phyloP scores from a whole-genome alignment of 2,329 filamentous ascomycete species.

The Penicillium sp. region DNA sequence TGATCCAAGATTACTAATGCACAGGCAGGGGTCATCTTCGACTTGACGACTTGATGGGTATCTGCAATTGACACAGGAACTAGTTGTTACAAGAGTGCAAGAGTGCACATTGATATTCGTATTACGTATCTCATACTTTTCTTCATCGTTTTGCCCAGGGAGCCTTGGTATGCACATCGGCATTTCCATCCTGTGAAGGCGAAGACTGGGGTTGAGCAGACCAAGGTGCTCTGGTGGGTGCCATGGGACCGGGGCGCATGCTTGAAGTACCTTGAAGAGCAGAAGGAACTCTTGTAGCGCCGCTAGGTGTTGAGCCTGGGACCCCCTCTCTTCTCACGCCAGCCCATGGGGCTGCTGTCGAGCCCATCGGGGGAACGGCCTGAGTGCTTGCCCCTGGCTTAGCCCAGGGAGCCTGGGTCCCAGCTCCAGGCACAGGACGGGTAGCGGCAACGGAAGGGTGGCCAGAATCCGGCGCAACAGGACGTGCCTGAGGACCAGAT shows the following conservation, averaged over 20 bases:
- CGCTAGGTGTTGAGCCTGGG: not conserved
- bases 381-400: constrained; percentile 16
- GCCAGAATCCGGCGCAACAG: constrained; percentile 19
- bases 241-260: constrained; percentile 28
- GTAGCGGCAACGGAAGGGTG: constrained; percentile 10
- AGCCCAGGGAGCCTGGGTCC: constrained; percentile 39
- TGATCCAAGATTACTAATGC: not conserved
- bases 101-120: not conserved
- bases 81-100: not conserved
- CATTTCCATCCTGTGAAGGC: constrained; percentile 14
- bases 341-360: constrained; percentile 34
- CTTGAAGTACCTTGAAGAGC: constrained; percentile 30
- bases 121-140: not conserved
- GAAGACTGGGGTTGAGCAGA: constrained; percentile 15
- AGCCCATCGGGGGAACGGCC: constrained; percentile 18
- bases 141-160: constrained; percentile 36
- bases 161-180: constrained; percentile 34
- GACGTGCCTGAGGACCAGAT: constrained; percentile 25
- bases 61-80: not conserved
- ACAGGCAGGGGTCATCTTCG: too few species aligned
- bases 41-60: too few species aligned
- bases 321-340: constrained; percentile 14
- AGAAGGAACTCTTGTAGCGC: constrained; percentile 7
- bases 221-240: constrained; percentile 36
- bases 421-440: constrained; percentile 18